A percentile compares a stretch with the other conserved stretches of the same genome.
Conservation (phyloP, 768 basidiomycete species). For the Tylopilus subfusipes region DNA sequence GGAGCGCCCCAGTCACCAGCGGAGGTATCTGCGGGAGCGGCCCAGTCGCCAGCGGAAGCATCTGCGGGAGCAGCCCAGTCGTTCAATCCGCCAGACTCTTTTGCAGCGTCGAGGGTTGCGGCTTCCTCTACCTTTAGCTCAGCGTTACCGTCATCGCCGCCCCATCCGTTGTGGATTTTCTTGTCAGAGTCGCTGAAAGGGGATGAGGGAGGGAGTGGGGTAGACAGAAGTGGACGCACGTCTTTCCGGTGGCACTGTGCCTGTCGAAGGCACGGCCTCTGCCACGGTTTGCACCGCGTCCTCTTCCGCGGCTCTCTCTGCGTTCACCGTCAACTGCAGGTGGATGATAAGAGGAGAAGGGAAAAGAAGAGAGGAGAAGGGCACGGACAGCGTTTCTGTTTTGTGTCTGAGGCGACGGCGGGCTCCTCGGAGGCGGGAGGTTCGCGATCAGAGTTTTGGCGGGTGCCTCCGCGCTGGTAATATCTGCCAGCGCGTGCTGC, state of each 20-base stretch:
- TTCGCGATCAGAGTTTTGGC: constrained; percentile 38
- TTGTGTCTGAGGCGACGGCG: constrained; percentile 30
- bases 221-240: constrained; percentile 42
- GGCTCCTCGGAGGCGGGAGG: constrained; percentile 39
- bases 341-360: constrained; percentile 3
- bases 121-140: constrained; percentile 81
- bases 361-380: background rate
- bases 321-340: constrained; percentile 41
- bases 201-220: constrained; percentile 9
- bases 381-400: constrained; percentile 33
- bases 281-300: constrained; percentile 44
- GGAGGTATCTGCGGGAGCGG: constrained; percentile 1
- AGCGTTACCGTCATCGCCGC: constrained; percentile 80
- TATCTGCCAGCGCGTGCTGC: constrained; percentile 67
- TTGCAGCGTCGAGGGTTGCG: constrained; percentile 66
- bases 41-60: no score
- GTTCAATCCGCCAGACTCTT: constrained; percentile 38
- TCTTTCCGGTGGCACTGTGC: constrained; percentile 83
- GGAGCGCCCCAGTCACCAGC: constrained; percentile 36
- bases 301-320: constrained; percentile 45
- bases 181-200: constrained; percentile 82
- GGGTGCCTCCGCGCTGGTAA: constrained; percentile 61
- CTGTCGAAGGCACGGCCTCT: constrained; percentile 79
- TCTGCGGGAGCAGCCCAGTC: constrained; percentile 34
- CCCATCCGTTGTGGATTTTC: constrained; percentile 94